Base-by-base conservation (phyloP, 495 filamentous ascomycete species). In the Penicillium canescens region DNA sequence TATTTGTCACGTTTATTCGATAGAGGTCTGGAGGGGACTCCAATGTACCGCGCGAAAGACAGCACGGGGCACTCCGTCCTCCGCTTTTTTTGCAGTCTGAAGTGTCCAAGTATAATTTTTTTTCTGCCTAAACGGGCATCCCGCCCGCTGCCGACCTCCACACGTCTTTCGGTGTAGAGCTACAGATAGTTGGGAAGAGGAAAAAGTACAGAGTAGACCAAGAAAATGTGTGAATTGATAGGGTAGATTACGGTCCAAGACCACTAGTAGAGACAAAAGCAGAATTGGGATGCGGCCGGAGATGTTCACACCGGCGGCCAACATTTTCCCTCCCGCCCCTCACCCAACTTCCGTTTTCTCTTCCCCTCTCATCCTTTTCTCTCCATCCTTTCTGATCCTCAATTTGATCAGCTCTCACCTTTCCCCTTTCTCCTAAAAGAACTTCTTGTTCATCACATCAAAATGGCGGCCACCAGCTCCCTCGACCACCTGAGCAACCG, bases 401-500 rank as follows among this genome's bases (percentile, higher is more conserved):
- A 54, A 50, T 58, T 31, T 48, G 23, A 49, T 54, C 42, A 51
- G 38, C 3, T 28, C 39, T 50, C 37, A n/a, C 49, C 39, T 59
- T 53, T 59, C 51, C 49, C 56, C 41, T 42, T 43, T 31, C 37
- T 47, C 34, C 54, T 48, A 50, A 51, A 50, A 46, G 35, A 40
- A 41, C 28, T 31, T 31, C 28, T 59, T 54, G 54, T 57, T 51
- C 50, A 69, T 41, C 54, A 59, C 21, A 60, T 52, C 60, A 75
- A 64, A 68, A 78, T 78, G 73, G 73, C 74, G 47, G 70, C 70
- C 61, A 73, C 60, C 39, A 81, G 70, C 60, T 86, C 90, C 62
- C 81, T 94, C 64, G 88, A 92, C 69, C 91, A 95, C 70, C 81
- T 95, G 67, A 76, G 81, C 62, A 91, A 89, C 67, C 76, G 80